A percentile compares a stretch with the other conserved stretches of the same genome.
Evolutionary conservation across 2,329 filamentous ascomycete genomes (phyloP).

Genomic region (Stromatinia cepivora): DNA sequence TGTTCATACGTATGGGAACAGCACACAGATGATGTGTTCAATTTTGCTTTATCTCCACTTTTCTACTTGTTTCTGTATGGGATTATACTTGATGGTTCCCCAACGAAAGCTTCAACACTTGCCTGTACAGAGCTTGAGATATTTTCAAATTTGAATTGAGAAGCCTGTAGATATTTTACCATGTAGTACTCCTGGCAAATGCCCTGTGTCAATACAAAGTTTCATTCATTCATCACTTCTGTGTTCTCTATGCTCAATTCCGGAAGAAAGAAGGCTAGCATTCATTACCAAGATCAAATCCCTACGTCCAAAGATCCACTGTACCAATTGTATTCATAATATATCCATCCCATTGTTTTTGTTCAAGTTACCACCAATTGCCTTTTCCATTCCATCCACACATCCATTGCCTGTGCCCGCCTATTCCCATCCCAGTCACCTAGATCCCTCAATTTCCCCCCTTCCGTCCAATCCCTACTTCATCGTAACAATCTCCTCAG

Average conservation of each 20-base stretch:
- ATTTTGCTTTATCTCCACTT: background rate
- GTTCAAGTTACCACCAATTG: background rate
- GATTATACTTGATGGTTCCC: background rate
- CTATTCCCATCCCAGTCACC: background rate
- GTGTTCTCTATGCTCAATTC: background rate
- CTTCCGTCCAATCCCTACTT: background rate
- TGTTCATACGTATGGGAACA: too few relatives aligned
- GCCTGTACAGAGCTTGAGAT: background rate
- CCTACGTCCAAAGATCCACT: background rate
- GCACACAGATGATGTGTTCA: too few relatives aligned
- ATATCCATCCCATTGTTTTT: background rate
- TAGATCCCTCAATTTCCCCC: background rate
- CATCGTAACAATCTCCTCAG: slow-evolving; percentile 65
- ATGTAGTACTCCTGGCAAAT: background rate
- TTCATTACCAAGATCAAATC: background rate
- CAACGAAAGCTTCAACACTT: background rate
- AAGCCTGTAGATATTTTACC: background rate
- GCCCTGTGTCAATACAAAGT: background rate
- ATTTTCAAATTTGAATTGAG: background rate
- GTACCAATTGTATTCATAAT: background rate
- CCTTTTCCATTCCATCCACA: background rate
- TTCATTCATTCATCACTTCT: background rate
- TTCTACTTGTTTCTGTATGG: background rate
- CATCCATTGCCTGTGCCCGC: too few relatives aligned
- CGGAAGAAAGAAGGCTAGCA: background rate